Conservation (phyloP, 2,329 filamentous ascomycete genomes). For the Podosphaera aphanis region DNA sequence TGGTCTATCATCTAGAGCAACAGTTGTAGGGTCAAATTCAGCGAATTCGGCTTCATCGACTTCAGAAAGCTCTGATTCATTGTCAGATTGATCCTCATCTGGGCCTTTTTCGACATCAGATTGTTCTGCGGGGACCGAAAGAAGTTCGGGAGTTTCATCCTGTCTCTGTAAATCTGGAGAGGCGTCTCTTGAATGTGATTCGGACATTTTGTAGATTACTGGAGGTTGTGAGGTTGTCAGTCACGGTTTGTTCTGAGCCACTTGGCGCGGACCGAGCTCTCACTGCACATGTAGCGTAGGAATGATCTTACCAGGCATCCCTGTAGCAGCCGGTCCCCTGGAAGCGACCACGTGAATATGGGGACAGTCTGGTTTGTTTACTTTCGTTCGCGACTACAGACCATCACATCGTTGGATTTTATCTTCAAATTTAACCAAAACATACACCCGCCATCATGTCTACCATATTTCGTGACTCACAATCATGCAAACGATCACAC, state of each 20-base stretch:
- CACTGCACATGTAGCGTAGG: too few relatives aligned
- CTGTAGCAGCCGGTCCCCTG: too few relatives aligned
- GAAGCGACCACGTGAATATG: too few relatives aligned
- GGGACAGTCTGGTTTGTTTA: background rate
- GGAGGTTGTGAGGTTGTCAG: background rate
- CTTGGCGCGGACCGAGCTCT: too few relatives aligned
- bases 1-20: conserved; percentile 37
- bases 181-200: conserved; percentile 9
- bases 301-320: too few relatives aligned
- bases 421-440: background rate
- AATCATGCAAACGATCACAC: conserved; percentile 28
- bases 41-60: conserved; percentile 48
- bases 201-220: conserved; percentile 10
- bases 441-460: background rate
- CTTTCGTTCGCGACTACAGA: background rate
- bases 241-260: too few relatives aligned
- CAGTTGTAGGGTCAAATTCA: conserved; percentile 41
- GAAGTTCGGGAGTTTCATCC: conserved; percentile 7
- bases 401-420: background rate
- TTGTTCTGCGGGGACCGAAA: conserved; percentile 8
- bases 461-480: conserved; percentile 15
- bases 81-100: conserved; percentile 18
- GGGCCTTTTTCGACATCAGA: conserved; percentile 13
- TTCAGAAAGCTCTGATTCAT: conserved; percentile 35
- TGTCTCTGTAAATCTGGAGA: conserved; percentile 9